A percentile compares a stretch with the other conserved stretches of the same genome.
phyloP scores from a whole-genome alignment of 1,284 basidiomycete genomes.

The Ganoderma lingzhi region DNA sequence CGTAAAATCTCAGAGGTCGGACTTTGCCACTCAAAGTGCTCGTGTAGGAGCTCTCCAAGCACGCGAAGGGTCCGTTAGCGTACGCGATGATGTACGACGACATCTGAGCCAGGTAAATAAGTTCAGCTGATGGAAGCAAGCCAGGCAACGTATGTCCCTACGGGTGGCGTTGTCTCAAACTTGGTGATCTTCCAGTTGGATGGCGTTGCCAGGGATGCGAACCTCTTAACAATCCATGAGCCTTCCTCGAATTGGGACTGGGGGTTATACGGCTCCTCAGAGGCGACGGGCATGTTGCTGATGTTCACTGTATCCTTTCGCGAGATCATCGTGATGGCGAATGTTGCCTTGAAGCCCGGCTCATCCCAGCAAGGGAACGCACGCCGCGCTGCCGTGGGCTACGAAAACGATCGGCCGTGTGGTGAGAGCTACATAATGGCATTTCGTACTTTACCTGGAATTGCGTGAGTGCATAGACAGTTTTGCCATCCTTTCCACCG shows the following conservation, averaged over 20 bases:
- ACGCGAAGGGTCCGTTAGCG: constrained; percentile 86
- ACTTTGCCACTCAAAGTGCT: constrained; percentile 85
- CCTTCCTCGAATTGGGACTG: neutral
- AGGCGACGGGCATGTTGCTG: constrained; percentile 85
- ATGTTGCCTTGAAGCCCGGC: constrained; percentile 92
- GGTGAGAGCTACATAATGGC: neutral
- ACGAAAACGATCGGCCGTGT: neutral
- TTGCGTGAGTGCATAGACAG: constrained; percentile 78
- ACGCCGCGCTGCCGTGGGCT: constrained; percentile 88
- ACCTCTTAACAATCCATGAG: constrained; percentile 18
- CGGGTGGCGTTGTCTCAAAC: constrained; percentile 78
- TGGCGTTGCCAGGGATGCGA: constrained; percentile 2
- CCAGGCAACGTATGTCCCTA: constrained; percentile 17
- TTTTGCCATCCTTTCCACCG: constrained; percentile 64
- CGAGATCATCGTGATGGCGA: constrained; percentile 85
- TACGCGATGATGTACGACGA: constrained; percentile 93
- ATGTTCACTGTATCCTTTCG: constrained; percentile 77
- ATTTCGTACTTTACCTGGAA: constrained; percentile 59
- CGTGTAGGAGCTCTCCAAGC: constrained; percentile 79
- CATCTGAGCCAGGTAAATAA: constrained; percentile 53
- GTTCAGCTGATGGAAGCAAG: neutral
- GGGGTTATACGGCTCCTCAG: constrained; percentile 50
- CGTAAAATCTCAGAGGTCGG: constrained; percentile 87
- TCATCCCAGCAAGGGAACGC: constrained; percentile 95
- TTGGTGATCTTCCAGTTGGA: constrained; percentile 78